Percentiles rank a stretch among this genome's conserved stretches.
Evolutionary conservation across 2,329 filamentous ascomycete genomes (phyloP).

Genomic region (Stachybotrys chlorohalonatus): DNA sequence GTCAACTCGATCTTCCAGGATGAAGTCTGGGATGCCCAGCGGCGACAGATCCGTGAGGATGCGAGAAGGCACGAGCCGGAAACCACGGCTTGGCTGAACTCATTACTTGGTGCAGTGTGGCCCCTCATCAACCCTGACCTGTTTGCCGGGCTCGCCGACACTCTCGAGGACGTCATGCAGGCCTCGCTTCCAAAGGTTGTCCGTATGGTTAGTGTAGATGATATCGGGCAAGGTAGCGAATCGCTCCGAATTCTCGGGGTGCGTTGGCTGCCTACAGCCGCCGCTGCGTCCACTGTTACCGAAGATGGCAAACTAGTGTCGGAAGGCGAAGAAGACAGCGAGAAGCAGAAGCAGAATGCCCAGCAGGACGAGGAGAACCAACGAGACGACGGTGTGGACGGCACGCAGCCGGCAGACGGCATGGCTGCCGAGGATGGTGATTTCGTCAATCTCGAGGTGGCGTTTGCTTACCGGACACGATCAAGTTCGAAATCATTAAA

Average conservation of each 20-base stretch:
- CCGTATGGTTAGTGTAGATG: constrained; percentile 67
- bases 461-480: constrained; percentile 62
- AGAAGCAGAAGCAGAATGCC: constrained; percentile 21
- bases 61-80: constrained; percentile 39
- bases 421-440: constrained; percentile 72
- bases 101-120: constrained; percentile 59
- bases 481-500: constrained; percentile 53
- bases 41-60: constrained; percentile 37
- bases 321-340: constrained; percentile 24
- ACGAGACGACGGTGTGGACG: constrained; percentile 19
- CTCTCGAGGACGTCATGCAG: constrained; percentile 73
- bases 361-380: constrained; percentile 15
- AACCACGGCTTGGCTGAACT: constrained; percentile 67
- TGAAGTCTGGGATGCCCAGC: constrained; percentile 59
- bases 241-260: constrained; percentile 61
- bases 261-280: constrained; percentile 63
- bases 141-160: constrained; percentile 59
- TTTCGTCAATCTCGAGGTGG: constrained; percentile 68
- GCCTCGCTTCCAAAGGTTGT: constrained; percentile 60
- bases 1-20: constrained; percentile 57
- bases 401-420: constrained; percentile 36
- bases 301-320: constrained; percentile 43
- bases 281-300: constrained; percentile 52
- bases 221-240: constrained; percentile 68
- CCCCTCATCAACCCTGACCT: constrained; percentile 68